Percentiles rank a stretch among this genome's conserved stretches.
These are phyloP conservation scores for Debaryomyces nepalensis DNA, from an alignment of 1,139 yeast species.

Conservation along the genomic window DNA sequence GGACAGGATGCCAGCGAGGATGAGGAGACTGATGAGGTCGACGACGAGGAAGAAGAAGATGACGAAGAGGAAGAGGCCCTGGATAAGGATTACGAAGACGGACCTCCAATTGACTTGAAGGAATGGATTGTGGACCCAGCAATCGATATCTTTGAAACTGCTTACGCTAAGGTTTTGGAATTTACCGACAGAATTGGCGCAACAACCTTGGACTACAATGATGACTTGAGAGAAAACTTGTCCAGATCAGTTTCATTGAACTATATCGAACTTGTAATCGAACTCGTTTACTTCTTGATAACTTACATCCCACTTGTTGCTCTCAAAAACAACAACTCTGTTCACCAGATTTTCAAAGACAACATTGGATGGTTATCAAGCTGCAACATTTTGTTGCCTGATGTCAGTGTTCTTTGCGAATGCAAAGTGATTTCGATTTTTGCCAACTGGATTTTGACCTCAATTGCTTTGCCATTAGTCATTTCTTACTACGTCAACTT, in stretches of 20 bases:
- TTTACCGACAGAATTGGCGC: slow-evolving; percentile 46
- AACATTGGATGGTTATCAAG: slow-evolving; percentile 34
- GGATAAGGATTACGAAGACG: slow-evolving; percentile 38
- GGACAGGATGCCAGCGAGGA: slow-evolving; percentile 26
- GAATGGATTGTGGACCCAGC: slow-evolving; percentile 45
- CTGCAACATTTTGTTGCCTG: slow-evolving; percentile 36
- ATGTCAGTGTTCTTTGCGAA: slow-evolving; percentile 39
- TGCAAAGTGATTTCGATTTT: slow-evolving; percentile 37
- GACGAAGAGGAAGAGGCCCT: slow-evolving; percentile 33
- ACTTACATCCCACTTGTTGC: slow-evolving; percentile 44
- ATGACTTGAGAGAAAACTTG: slow-evolving; percentile 53
- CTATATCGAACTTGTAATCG: slow-evolving; percentile 44
- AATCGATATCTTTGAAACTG: slow-evolving; percentile 35
- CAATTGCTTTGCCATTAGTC: slow-evolving; percentile 49
- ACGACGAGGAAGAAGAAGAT: slow-evolving; percentile 27
- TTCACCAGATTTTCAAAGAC: slow-evolving; percentile 46
- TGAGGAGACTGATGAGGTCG: slow-evolving; percentile 28
- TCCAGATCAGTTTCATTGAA: slow-evolving; percentile 54
- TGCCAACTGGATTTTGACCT: slow-evolving; percentile 44
- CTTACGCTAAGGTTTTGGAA: slow-evolving; percentile 35
- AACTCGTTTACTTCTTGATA: slow-evolving; percentile 41
- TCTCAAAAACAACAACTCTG: slow-evolving; percentile 39
- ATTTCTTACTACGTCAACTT: slow-evolving; percentile 58
- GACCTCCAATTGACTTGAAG: slow-evolving; percentile 49
- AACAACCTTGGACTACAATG: slow-evolving; percentile 46